Conservation (phyloP, 257 asterid genomes). For the Lavandula angustifolia region DNA sequence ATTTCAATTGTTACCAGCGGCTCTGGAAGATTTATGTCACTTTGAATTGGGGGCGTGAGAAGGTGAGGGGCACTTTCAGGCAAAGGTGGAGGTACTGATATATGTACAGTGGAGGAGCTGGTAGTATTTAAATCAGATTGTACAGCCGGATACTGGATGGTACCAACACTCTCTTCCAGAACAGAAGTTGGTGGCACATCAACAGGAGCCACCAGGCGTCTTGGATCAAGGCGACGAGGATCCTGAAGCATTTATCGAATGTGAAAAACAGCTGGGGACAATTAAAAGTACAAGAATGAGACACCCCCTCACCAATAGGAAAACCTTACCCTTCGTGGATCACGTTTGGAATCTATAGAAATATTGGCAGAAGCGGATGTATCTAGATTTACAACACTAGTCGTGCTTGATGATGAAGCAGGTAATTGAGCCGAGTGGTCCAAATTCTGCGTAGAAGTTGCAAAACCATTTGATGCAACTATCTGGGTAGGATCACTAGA, state of each 20-base stretch:
- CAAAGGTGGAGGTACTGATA: slow-evolving; percentile 38
- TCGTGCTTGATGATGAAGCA: slow-evolving; percentile 41
- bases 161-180: slow-evolving; percentile 54
- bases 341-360: slow-evolving; percentile 76
- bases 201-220: slow-evolving; percentile 58
- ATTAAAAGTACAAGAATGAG: slow-evolving; percentile 25
- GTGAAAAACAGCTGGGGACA: slow-evolving; percentile 25
- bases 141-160: slow-evolving; percentile 42
- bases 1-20: slow-evolving; percentile 37
- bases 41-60: slow-evolving; percentile 47
- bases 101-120: slow-evolving; percentile 39
- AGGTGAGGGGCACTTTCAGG: slow-evolving; percentile 46
- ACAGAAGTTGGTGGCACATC: slow-evolving; percentile 51
- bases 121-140: slow-evolving; percentile 53
- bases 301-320: slow-evolving; percentile 23
- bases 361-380: slow-evolving; percentile 48
- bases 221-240: slow-evolving; percentile 98
- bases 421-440: slow-evolving; percentile 53
- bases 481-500: slow-evolving; percentile 43
- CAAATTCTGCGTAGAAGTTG: slow-evolving; percentile 42
- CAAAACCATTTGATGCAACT: slow-evolving; percentile 60
- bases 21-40: slow-evolving; percentile 42
- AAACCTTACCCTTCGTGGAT: slow-evolving; percentile 92
- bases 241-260: slow-evolving; percentile 57
- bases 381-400: slow-evolving; percentile 51